Base-by-base conservation (phyloP, 257 asterid species). In the Gentiana straminea region DNA sequence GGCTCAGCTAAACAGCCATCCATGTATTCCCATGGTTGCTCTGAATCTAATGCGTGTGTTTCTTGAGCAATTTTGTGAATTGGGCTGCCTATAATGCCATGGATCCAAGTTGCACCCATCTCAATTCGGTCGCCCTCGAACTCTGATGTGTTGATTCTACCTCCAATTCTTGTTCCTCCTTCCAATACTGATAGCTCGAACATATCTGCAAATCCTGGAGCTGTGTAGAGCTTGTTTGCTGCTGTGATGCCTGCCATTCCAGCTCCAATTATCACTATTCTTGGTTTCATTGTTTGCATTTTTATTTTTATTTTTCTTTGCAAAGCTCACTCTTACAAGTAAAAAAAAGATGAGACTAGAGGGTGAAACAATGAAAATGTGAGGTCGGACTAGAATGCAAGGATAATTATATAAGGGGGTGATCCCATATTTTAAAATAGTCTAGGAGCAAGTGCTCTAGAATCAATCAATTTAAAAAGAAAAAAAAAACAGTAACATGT, bases 31-130 rank as follows among this genome's bases (percentile, higher is more conserved):
- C 95, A 89, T 1, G 97, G 96, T 79, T 77, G 59, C 24, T 75
- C 60, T 2, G 94, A 80, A 5, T 55, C 55, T 7, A 89, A 67
- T 0, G 80, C 68, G 9, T 59, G 46, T 1, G 63, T 72, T 7
- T 79, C 78, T 24, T 57, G 57, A 8, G 96, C 96, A 8, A 89
- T 86, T 66, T 80, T 66, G 51, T 84, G 70, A 59, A 89, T 60
- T 7, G 96, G 97, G 65, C 92, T 89, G 1, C 86, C 88, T 8
- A 73, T 83, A 53, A 89, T 79, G 8, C 97, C 97, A 52, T 89
- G 97, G 81, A 89, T 89, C 97, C 97, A 86, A 5, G 96, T 89
- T 15, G 94, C 97, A 2, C 97, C 97, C 51, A 66, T 77, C 81
- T 89, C 97, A 60, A 89, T 70, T 69, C 86, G 67, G 72, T 82